Percentiles rank a stretch among this genome's conserved stretches.
Conservation (phyloP, 169 alveolate genomes). For the Neospora caninum region DNA sequence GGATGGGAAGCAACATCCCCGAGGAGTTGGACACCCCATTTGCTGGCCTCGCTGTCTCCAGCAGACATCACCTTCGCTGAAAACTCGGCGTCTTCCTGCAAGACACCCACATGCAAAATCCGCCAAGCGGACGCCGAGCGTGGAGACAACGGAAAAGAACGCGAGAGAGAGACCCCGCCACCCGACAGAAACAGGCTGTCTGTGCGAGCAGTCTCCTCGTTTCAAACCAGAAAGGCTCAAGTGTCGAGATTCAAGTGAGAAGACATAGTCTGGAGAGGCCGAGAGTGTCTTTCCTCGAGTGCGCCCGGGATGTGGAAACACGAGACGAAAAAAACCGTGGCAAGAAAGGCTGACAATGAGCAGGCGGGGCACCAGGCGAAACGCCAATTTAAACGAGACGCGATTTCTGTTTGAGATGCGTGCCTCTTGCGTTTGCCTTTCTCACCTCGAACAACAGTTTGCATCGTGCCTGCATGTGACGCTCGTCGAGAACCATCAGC, state of each 20-base stretch:
- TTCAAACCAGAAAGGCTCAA: too few relatives aligned
- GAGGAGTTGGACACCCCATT: slow-evolving; percentile 38
- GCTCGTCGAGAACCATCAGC: not conserved
- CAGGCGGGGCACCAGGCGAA: too few relatives aligned
- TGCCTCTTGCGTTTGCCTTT: not conserved
- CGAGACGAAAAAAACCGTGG: too few relatives aligned
- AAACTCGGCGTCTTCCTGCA: slow-evolving; percentile 56
- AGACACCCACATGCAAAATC: not conserved
- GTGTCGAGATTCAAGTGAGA: not conserved
- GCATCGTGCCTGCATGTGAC: not conserved
- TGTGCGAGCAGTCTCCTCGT: too few relatives aligned
- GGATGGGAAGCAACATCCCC: slow-evolving; percentile 20
- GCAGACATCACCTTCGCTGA: not conserved
- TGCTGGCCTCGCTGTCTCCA: not conserved
- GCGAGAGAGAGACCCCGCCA: not conserved
- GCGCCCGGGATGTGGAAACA: too few relatives aligned
- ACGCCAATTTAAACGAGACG: too few relatives aligned
- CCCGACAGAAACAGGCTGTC: too few relatives aligned
- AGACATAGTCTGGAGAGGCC: too few relatives aligned
- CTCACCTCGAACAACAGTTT: slow-evolving; percentile 18
- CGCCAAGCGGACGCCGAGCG: not conserved
- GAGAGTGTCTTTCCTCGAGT: too few relatives aligned
- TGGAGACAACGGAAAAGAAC: not conserved
- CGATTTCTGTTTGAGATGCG: too few relatives aligned
- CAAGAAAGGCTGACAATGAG: too few relatives aligned